A percentile compares a stretch with the other conserved stretches of the same genome.
Evolutionary conservation across 192 early-diverging fungal species (phyloP).

Genomic region (Coemansia sp.): DNA sequence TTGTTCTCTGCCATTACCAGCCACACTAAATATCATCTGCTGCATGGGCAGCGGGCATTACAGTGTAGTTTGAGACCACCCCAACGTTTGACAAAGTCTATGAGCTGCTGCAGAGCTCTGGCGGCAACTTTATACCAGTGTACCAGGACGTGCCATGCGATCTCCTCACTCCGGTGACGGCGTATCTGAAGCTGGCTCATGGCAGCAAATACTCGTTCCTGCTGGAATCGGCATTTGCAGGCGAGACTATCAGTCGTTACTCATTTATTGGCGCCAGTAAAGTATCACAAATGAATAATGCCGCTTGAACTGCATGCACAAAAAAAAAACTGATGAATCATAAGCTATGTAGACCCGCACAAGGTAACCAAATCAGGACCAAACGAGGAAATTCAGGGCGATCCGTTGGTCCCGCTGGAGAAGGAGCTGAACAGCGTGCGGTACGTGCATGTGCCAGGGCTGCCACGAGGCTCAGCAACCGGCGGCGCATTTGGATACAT

Average conservation of each 20-base stretch:
- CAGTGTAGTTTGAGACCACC: slow-evolving; percentile 49
- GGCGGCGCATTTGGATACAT: slow-evolving; percentile 98
- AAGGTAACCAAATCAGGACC: slow-evolving; percentile 78
- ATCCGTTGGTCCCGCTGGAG: slow-evolving; percentile 84
- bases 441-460: slow-evolving; percentile 76
- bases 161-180: slow-evolving; percentile 93
- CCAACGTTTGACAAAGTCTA: slow-evolving; percentile 72
- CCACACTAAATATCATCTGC: background rate
- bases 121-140: slow-evolving; percentile 89
- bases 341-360: slow-evolving; percentile 67
- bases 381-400: slow-evolving; percentile 67
- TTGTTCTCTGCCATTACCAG: slow-evolving; percentile 15
- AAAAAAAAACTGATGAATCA: slow-evolving; percentile 18
- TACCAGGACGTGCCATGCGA: slow-evolving; percentile 86
- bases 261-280: slow-evolving; percentile 89
- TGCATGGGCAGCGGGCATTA: background rate
- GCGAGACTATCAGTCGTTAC: slow-evolving; percentile 94
- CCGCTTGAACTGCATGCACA: no score
- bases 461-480: slow-evolving; percentile 60
- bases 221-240: slow-evolving; percentile 90
- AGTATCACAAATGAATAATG: slow-evolving; percentile 7
- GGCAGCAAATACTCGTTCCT: slow-evolving; percentile 87
- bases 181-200: slow-evolving; percentile 86
- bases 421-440: slow-evolving; percentile 74
- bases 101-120: slow-evolving; percentile 57